phyloP scores from a whole-genome alignment of 73 alveolate species.

The Blepharisma stoltei region DNA sequence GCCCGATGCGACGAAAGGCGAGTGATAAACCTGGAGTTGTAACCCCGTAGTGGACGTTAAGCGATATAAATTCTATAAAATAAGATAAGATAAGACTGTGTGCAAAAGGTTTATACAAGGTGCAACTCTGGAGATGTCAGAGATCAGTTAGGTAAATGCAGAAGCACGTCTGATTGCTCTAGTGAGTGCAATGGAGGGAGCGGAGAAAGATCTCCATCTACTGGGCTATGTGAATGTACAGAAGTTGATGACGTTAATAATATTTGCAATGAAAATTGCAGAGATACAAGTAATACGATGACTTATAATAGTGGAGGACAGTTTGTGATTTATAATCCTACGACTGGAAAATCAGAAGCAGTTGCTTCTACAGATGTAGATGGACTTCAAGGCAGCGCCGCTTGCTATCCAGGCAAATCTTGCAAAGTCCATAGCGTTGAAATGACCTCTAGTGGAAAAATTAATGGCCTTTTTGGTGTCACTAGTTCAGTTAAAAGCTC shows the following conservation, averaged over 20 bases:
- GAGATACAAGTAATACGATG: neutral
- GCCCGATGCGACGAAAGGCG: no score
- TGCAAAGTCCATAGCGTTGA: neutral
- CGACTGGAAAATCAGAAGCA: neutral
- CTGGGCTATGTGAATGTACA: constrained; percentile 7
- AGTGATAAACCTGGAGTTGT: no score
- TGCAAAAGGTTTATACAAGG: neutral
- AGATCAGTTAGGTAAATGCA: constrained; percentile 12
- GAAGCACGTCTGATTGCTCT: constrained; percentile 22
- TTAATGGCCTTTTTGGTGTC: neutral
- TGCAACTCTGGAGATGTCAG: constrained; percentile 24
- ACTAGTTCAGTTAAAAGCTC: neutral
- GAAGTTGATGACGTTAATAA: neutral
- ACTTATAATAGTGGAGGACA: no score
- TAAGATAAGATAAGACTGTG: no score
- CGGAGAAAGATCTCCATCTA: constrained; percentile 2
- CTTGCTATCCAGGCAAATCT: neutral
- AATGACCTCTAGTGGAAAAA: neutral
- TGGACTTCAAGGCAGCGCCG: neutral
- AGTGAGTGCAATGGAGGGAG: constrained; percentile 26
- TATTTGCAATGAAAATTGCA: neutral
- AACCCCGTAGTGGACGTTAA: no score
- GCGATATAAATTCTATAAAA: no score
- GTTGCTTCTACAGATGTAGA: neutral
- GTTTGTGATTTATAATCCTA: no score